Evolutionary conservation across 352 stramenopile genomes (phyloP).

Genomic region (Pythium grandisporangium): DNA sequence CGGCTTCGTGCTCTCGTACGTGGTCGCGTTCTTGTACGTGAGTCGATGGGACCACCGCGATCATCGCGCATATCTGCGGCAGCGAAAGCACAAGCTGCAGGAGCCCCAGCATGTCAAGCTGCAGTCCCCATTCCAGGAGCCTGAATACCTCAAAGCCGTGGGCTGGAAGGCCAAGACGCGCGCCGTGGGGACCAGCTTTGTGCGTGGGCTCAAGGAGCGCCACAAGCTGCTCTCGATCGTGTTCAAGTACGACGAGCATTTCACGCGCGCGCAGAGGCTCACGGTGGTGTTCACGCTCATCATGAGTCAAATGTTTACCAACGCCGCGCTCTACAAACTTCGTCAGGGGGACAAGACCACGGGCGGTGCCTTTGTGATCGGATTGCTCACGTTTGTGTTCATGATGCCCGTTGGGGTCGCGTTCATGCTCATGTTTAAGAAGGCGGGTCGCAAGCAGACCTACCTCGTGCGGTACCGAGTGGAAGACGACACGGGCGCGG

Average conservation of each 20-base stretch:
- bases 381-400: slow-evolving; percentile 45
- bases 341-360: slow-evolving; percentile 29
- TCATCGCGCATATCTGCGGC: slow-evolving; percentile 17
- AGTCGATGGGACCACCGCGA: slow-evolving; percentile 51
- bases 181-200: slow-evolving; percentile 31
- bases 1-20: slow-evolving; percentile 41
- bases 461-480: slow-evolving; percentile 60
- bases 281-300: slow-evolving; percentile 65
- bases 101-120: slow-evolving; percentile 46
- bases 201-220: slow-evolving; percentile 38
- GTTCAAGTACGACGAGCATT: slow-evolving; percentile 71
- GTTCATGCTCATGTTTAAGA: slow-evolving; percentile 70
- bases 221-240: slow-evolving; percentile 64
- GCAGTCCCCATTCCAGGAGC: slow-evolving; percentile 46
- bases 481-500: slow-evolving; percentile 45
- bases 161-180: slow-evolving; percentile 29
- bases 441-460: slow-evolving; percentile 39
- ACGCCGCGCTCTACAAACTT: slow-evolving; percentile 51
- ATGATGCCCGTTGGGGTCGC: slow-evolving; percentile 56
- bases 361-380: slow-evolving; percentile 40
- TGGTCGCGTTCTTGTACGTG: slow-evolving; percentile 43
- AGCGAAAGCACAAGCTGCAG: slow-evolving; percentile 23
- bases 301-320: slow-evolving; percentile 68
- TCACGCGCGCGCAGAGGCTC: slow-evolving; percentile 44
- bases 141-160: slow-evolving; percentile 42